These are phyloP conservation scores for Debaryomyces coudertii DNA, from an alignment of 1,139 yeast genomes.

Conservation along the genomic window DNA sequence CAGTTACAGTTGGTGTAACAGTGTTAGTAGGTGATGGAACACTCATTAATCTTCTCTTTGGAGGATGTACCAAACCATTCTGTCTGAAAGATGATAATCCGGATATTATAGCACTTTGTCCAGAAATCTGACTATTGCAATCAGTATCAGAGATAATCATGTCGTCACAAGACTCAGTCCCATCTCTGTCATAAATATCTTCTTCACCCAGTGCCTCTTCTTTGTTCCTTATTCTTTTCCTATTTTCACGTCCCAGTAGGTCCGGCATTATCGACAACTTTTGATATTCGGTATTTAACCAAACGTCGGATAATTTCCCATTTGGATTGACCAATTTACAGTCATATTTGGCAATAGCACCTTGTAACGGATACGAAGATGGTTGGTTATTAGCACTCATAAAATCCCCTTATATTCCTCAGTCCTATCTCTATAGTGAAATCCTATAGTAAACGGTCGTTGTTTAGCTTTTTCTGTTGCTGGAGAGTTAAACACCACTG, in stretches of 20 bases:
- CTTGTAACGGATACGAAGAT: constrained; percentile 40
- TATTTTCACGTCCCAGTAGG: constrained; percentile 22
- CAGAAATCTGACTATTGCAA: constrained; percentile 29
- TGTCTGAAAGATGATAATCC: constrained; percentile 19
- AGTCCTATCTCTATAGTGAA: background rate
- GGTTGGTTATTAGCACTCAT: constrained; percentile 21
- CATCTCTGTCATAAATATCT: constrained; percentile 20
- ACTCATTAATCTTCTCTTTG: constrained; percentile 41
- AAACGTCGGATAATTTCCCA: constrained; percentile 37
- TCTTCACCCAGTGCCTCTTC: constrained; percentile 16
- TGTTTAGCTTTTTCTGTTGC: background rate
- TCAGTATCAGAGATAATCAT: constrained; percentile 43
- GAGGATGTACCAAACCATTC: constrained; percentile 37
- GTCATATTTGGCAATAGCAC: constrained; percentile 35
- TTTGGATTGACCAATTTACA: constrained; percentile 36
- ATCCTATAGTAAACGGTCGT: background rate
- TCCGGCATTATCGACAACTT: constrained; percentile 25
- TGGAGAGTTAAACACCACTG: constrained; percentile 1
- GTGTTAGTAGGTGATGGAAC: constrained; percentile 21
- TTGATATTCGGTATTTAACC: constrained; percentile 39
- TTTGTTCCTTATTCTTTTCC: constrained; percentile 28
- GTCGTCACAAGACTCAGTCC: constrained; percentile 39
- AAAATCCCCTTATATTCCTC: background rate
- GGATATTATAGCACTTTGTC: constrained; percentile 15
- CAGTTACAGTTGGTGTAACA: constrained; percentile 12